Evolutionary conservation across 73 alveolate species (phyloP).

Genomic region (Paramecium primaurelia): DNA sequence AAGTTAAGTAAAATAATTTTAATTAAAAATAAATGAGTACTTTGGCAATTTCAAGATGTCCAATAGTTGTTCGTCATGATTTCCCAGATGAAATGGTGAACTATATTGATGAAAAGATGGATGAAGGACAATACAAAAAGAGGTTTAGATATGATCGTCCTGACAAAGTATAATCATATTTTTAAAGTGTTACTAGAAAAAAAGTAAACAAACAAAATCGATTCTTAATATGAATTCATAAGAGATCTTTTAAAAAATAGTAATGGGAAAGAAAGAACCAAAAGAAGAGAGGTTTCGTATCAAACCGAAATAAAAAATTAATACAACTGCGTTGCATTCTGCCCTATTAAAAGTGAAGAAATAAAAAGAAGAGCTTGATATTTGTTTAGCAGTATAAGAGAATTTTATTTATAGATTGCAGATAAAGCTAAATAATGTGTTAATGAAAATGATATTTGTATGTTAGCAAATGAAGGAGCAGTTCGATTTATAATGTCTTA

Average conservation of each 20-base stretch:
- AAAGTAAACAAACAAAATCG: background rate
- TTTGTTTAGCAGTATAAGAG: background rate
- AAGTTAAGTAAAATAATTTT: background rate
- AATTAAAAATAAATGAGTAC: slow-evolving; percentile 1
- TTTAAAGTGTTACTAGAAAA: background rate
- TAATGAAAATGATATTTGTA: slow-evolving; percentile 50
- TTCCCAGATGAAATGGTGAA: slow-evolving; percentile 47
- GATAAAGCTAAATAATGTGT: slow-evolving; percentile 26
- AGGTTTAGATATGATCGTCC: slow-evolving; percentile 45
- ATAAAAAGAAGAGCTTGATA: slow-evolving; percentile 8
- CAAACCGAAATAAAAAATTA: slow-evolving; percentile 40
- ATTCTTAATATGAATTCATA: slow-evolving; percentile 41
- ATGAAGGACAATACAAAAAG: slow-evolving; percentile 43
- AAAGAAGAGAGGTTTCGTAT: slow-evolving; percentile 17
- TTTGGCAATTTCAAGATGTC: slow-evolving; percentile 41
- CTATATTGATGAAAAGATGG: slow-evolving; percentile 42
- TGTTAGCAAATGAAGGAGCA: slow-evolving; percentile 38
- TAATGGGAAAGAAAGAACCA: background rate
- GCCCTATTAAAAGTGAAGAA: slow-evolving; percentile 10
- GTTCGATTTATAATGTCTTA: background rate
- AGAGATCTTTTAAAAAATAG: slow-evolving; percentile 23
- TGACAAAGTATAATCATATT: background rate
- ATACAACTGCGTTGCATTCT: slow-evolving; percentile 26
- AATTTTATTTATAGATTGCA: background rate
- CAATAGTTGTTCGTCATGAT: slow-evolving; percentile 31